These are phyloP conservation scores for Musa itinerans DNA, from an alignment of 176 grass and related monocot species.

Conservation along the genomic window DNA sequence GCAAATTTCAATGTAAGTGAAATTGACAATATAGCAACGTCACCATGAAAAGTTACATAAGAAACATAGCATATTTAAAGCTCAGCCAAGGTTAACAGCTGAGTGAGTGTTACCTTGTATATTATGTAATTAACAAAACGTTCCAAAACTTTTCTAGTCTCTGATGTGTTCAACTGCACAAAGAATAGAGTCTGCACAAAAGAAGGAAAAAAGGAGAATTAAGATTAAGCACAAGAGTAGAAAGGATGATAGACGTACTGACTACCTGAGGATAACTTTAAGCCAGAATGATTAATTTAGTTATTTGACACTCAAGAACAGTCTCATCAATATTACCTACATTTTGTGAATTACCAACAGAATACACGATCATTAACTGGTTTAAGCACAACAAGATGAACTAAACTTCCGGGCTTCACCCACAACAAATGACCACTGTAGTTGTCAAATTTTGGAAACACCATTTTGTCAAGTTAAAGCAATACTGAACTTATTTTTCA, in stretches of 20 bases:
- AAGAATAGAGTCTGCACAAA: slow-evolving; percentile 27
- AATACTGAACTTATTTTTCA: background rate
- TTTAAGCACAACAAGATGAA: no score
- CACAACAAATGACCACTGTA: no score
- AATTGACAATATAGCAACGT: background rate
- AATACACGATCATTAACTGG: no score
- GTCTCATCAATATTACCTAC: no score
- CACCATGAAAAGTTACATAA: background rate
- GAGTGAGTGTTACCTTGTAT: slow-evolving; percentile 17
- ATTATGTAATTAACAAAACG: slow-evolving; percentile 23
- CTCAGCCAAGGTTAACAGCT: background rate
- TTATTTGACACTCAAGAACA: no score
- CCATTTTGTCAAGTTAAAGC: background rate
- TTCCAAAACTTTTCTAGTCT: slow-evolving; percentile 26
- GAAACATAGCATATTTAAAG: background rate
- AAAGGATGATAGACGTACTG: background rate
- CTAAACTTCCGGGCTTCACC: no score
- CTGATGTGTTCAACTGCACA: slow-evolving; percentile 20
- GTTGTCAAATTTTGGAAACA: no score
- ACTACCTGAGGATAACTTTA: background rate
- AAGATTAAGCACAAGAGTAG: background rate
- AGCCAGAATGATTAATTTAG: background rate
- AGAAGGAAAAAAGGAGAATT: background rate
- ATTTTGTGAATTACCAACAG: no score
- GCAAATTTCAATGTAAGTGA: background rate